These are phyloP conservation scores for Lodderomyces margitis DNA, from an alignment of 1,139 yeast genomes.

Conservation along the genomic window DNA sequence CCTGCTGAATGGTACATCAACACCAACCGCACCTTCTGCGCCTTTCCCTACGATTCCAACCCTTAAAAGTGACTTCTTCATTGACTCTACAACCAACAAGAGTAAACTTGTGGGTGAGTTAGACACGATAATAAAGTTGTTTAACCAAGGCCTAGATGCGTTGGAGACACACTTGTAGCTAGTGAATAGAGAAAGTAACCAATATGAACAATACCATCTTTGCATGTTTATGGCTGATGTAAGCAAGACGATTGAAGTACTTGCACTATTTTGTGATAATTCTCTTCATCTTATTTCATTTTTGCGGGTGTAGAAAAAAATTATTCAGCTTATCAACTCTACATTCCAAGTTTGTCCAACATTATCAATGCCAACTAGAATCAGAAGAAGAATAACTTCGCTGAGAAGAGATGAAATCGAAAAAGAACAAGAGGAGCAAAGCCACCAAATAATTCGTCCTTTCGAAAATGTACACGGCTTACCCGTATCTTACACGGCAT, in stretches of 20 bases:
- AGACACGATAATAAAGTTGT: constrained; percentile 39
- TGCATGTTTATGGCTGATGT: too few species aligned
- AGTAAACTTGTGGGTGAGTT: constrained; percentile 36
- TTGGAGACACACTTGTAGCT: constrained; percentile 30
- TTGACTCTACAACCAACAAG: constrained; percentile 36
- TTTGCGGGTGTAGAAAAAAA: too few species aligned
- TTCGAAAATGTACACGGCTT: constrained; percentile 65
- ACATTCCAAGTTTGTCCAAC: too few species aligned
- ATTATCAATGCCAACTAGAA: constrained; percentile 40
- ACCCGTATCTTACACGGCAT: constrained; percentile 65
- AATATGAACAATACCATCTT: too few species aligned
- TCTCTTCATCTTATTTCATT: too few species aligned
- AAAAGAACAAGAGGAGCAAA: constrained; percentile 42
- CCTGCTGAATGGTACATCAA: not conserved
- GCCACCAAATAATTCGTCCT: constrained; percentile 53
- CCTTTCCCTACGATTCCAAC: constrained; percentile 39
- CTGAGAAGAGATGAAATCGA: constrained; percentile 49
- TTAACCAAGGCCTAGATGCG: constrained; percentile 42
- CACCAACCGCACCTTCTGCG: not conserved
- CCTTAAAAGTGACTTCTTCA: constrained; percentile 38
- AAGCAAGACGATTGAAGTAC: too few species aligned
- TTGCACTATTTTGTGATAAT: too few species aligned
- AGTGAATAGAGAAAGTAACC: not conserved
- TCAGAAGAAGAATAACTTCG: constrained; percentile 46
- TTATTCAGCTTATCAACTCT: too few species aligned